These are phyloP conservation scores for Fusarium nygamai DNA, from an alignment of 2,329 filamentous ascomycete genomes.

Conservation along the genomic window DNA sequence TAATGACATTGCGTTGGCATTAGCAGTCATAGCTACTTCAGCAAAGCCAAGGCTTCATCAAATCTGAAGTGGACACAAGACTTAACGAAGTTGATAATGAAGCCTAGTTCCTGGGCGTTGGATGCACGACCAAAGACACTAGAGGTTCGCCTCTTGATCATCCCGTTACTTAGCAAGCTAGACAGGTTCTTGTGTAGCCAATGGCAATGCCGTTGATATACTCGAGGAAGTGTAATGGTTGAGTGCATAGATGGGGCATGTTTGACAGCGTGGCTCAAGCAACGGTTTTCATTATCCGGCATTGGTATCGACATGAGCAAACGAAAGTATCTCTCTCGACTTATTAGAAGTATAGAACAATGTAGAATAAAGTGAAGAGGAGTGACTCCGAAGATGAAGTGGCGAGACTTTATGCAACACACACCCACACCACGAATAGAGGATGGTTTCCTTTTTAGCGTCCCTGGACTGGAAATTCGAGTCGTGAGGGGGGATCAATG, in stretches of 20 bases:
- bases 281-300: neutral
- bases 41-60: neutral
- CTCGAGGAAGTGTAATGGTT: neutral
- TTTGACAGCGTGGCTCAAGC: neutral
- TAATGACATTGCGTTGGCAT: neutral
- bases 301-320: neutral
- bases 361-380: neutral
- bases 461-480: constrained; percentile 1
- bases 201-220: neutral
- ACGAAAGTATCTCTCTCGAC: neutral
- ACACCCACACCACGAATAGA: constrained; percentile 2
- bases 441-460: constrained; percentile 7
- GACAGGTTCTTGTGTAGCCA: neutral
- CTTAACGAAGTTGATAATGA: neutral
- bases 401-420: constrained; percentile 2
- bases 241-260: neutral
- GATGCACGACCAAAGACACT: neutral
- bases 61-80: neutral
- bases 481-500: constrained; percentile 23
- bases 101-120: constrained; percentile 3
- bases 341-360: neutral
- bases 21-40: neutral
- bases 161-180: constrained; percentile 21
- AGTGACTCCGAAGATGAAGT: neutral
- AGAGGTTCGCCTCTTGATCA: neutral